Conservation (phyloP, 2,329 filamentous ascomycete species). For the Phyllosticta citriasiana region DNA sequence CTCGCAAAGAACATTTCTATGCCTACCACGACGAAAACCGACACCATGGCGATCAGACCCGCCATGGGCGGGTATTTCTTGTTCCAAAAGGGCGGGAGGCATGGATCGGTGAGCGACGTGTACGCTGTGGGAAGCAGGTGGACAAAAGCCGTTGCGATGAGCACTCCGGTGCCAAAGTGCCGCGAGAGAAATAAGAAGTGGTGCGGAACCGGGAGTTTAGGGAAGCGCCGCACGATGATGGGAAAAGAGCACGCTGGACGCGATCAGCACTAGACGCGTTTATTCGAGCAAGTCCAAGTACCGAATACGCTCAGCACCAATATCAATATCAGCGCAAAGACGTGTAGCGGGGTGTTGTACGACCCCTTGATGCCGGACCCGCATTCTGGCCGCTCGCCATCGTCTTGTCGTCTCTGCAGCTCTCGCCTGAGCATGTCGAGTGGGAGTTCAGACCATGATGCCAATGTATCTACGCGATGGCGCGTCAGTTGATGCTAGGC, state of each 20-base stretch:
- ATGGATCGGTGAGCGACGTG: conserved; percentile 30
- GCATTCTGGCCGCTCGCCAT: conserved; percentile 39
- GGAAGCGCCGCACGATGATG: conserved; percentile 30
- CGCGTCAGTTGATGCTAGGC: background rate
- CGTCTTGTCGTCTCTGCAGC: conserved; percentile 38
- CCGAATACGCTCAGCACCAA: conserved; percentile 35
- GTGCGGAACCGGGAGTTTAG: conserved; percentile 27
- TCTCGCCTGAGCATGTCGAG: conserved; percentile 39
- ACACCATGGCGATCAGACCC: conserved; percentile 29
- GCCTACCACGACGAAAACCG: conserved; percentile 56
- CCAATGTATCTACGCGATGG: background rate
- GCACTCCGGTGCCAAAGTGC: conserved; percentile 31
- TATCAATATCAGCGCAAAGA: conserved; percentile 49
- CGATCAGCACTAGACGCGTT: background rate
- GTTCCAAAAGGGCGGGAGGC: conserved; percentile 30
- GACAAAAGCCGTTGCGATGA: conserved; percentile 32
- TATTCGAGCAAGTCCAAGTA: background rate
- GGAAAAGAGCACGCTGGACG: conserved; percentile 29
- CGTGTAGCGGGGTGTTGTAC: conserved; percentile 48
- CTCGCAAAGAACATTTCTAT: conserved; percentile 86
- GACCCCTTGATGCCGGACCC: conserved; percentile 37
- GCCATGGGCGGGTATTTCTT: conserved; percentile 30
- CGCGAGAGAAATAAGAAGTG: conserved; percentile 31
- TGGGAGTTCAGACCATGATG: conserved; percentile 30
- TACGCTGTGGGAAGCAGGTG: conserved; percentile 33